Base-by-base conservation (phyloP, 192 early-diverging fungal species). In the Coemansia sp. region DNA sequence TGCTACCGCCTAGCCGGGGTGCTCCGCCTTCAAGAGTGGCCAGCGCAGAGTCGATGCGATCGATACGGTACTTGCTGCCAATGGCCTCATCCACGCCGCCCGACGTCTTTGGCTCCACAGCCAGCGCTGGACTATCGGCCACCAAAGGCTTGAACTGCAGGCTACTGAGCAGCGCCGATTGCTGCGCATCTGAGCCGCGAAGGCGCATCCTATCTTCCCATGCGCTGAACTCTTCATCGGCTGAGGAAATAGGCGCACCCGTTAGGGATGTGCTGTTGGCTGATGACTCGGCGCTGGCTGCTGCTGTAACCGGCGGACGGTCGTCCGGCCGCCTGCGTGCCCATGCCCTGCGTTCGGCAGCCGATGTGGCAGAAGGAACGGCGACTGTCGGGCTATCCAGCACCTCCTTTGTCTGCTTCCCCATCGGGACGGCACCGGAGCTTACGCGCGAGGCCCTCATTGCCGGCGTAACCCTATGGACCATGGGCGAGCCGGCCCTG, bases 11-110 rank as follows among this genome's bases (percentile, higher is more conserved):
- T 62, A 48, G 34, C 22, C 22, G 22, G 6, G 45, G 45, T 6
- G 45, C 45, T 36, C 73, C 67, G 53, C 73, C 67, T 31, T 75
- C 73, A 11, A 78, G 61, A 50, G 70, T 52, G 0, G 75, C 70
- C 50, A 69, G 50, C 13, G 70, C 59, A 9, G 59, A 65, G 31
- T 64, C 54, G 5, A 65, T 50, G 0, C 59, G 58, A 33, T 77
- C 68, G 11, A 62, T 61, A 54, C 69, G 68, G 61, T 59, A 42
- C 27, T 17, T 33, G 29, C 29, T 54, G 52, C 64, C 38, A 30
- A 22, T 47, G 10, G 50, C 37, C 34, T 45, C 40, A 1, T 27
- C n/a, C 65, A 80, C 29, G 2, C 77, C 77, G 38, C 77, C 77
- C 22, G 65, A 56, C 7, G 64, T 55, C 59, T 80, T 80, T 36